Evolutionary conservation across 495 filamentous ascomycete genomes (phyloP).

Genomic region (Neurospora hispaniola): DNA sequence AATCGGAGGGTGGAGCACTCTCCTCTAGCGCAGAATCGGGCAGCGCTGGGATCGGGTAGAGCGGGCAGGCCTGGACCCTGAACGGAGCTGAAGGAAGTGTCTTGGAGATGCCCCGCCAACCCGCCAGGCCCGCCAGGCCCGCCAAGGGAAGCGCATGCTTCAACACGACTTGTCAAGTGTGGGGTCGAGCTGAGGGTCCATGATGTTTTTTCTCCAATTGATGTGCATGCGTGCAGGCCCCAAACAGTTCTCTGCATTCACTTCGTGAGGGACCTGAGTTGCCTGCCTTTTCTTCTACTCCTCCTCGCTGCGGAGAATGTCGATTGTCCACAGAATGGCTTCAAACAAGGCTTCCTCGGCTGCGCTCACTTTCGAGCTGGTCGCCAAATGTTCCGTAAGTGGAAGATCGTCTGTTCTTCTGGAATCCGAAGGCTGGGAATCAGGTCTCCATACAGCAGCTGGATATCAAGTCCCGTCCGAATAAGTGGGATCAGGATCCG

Average conservation of each 20-base stretch:
- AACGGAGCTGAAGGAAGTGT: background rate
- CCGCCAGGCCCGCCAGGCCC: no score
- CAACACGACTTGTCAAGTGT: background rate
- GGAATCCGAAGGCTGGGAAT: background rate
- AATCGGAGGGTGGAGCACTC: no score
- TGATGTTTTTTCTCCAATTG: background rate
- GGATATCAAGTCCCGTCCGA: background rate
- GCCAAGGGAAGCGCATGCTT: background rate
- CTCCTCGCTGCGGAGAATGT: slow-evolving; percentile 10
- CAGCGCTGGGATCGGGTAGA: no score
- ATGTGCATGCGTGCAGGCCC: background rate
- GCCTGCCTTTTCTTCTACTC: background rate
- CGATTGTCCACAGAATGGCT: slow-evolving; percentile 34
- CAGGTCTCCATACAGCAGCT: background rate
- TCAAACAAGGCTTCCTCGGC: slow-evolving; percentile 31
- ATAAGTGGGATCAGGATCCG: background rate
- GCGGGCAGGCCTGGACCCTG: background rate
- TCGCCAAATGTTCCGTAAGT: slow-evolving; percentile 75
- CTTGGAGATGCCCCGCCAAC: no score
- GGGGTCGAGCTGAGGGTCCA: background rate
- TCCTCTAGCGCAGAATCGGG: no score
- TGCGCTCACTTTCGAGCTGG: slow-evolving; percentile 71
- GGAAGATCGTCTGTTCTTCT: background rate
- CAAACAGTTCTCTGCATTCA: background rate
- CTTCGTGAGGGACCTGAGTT: background rate